phyloP scores from a whole-genome alignment of 192 early-diverging fungal species.

The Dimargaris cristalligena region DNA sequence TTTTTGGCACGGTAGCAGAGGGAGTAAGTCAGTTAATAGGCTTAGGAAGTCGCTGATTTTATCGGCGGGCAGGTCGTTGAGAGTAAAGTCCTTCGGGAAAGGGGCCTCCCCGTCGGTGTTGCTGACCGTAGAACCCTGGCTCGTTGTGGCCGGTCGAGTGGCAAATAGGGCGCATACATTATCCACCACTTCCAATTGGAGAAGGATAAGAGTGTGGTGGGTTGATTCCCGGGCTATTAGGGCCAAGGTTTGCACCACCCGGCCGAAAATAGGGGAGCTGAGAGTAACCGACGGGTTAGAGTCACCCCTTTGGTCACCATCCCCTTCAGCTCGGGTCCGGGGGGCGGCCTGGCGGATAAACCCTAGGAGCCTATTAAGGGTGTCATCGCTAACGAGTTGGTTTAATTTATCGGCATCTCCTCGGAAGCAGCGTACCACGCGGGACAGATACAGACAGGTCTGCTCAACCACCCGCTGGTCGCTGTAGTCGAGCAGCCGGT shows the following conservation, averaged over 20 bases:
- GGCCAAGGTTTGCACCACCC: background rate
- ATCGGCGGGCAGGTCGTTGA: background rate
- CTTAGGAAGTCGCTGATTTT: conserved; percentile 3
- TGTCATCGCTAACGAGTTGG: conserved; percentile 33
- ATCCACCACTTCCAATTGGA: background rate
- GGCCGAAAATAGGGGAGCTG: background rate
- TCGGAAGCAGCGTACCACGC: conserved; percentile 45
- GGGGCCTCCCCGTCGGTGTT: background rate
- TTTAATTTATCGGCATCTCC: conserved; percentile 34
- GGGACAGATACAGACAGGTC: conserved; percentile 39
- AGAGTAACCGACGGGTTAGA: background rate
- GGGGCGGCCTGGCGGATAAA: background rate
- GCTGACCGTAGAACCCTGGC: background rate
- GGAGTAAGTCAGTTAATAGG: background rate
- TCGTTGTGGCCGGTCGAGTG: too few species aligned
- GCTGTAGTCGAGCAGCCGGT: conserved; percentile 42
- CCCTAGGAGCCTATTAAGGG: background rate
- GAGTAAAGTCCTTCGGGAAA: background rate
- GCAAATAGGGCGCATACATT: background rate
- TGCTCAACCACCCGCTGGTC: conserved; percentile 64
- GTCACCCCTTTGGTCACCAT: background rate
- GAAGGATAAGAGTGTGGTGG: background rate
- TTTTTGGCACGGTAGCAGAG: conserved; percentile 5
- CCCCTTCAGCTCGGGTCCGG: too few species aligned
- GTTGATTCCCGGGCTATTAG: background rate